Conservation (phyloP, 129 eudicot genomes). For the Helianthus tuberosus region DNA sequence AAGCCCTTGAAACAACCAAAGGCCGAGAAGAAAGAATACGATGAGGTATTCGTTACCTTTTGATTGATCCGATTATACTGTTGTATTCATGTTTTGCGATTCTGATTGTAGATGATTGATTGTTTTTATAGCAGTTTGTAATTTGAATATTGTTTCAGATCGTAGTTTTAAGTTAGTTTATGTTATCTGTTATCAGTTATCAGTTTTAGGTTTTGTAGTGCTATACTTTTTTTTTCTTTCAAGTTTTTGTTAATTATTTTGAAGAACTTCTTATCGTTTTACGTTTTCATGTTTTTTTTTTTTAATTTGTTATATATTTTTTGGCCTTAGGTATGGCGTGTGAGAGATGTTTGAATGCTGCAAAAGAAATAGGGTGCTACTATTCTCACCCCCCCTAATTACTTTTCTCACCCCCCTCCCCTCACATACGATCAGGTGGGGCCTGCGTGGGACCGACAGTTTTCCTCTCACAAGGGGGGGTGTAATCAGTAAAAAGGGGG, state of each 20-base stretch:
- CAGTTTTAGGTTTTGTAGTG: background rate
- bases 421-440: too few relatives aligned
- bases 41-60: conserved; percentile 50
- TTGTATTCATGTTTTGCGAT: background rate
- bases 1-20: conserved; percentile 92
- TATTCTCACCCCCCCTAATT: too few relatives aligned
- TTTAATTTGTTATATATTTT: too few relatives aligned
- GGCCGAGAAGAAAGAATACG: conserved; percentile 76
- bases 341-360: too few relatives aligned
- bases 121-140: background rate
- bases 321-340: background rate
- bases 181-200: background rate
- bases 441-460: too few relatives aligned
- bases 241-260: background rate
- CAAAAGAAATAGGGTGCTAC: too few relatives aligned
- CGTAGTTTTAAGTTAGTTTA: background rate
- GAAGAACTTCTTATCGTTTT: background rate
- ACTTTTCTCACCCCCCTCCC: too few relatives aligned
- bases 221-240: too few relatives aligned
- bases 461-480: too few relatives aligned
- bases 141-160: background rate
- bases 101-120: background rate
- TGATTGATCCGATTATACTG: background rate
- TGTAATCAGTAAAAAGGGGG: too few relatives aligned
- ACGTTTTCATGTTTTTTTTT: background rate